These are phyloP conservation scores for Capsicum rhomboideum DNA, from an alignment of 257 asterid species.

Conservation along the genomic window DNA sequence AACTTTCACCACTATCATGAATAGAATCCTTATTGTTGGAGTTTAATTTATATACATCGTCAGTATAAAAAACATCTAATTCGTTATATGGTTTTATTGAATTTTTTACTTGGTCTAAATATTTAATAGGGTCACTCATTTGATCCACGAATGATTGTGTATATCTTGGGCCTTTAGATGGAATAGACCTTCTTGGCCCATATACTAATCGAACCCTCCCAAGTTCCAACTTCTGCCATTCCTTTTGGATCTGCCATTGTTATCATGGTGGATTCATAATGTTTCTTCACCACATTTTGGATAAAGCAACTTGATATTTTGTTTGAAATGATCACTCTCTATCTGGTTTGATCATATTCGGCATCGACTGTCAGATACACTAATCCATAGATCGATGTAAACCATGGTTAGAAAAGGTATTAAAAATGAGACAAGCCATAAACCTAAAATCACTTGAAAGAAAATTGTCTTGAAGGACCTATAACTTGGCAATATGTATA, in stretches of 20 bases:
- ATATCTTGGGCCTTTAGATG: not conserved
- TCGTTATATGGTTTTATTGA: not conserved
- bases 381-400: not conserved
- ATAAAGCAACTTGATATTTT: not conserved
- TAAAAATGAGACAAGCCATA: not conserved
- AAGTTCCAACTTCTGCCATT: not conserved
- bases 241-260: not conserved
- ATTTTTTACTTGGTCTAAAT: not conserved
- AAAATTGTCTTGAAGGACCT: not conserved
- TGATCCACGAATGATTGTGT: not conserved
- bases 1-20: not conserved
- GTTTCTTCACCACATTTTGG: not conserved
- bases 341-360: not conserved
- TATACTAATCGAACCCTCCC: not conserved
- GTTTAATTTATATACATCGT: not conserved
- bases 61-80: no score
- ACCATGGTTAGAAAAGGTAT: not conserved
- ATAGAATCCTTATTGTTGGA: not conserved
- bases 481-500: not conserved
- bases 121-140: not conserved
- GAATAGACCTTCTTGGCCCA: not conserved
- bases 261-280: not conserved
- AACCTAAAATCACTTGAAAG: not conserved
- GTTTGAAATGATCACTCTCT: not conserved
- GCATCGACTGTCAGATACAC: not conserved